phyloP scores from a whole-genome alignment of 1,139 yeast genomes.

The Groenewaldozyma auringiensis region DNA sequence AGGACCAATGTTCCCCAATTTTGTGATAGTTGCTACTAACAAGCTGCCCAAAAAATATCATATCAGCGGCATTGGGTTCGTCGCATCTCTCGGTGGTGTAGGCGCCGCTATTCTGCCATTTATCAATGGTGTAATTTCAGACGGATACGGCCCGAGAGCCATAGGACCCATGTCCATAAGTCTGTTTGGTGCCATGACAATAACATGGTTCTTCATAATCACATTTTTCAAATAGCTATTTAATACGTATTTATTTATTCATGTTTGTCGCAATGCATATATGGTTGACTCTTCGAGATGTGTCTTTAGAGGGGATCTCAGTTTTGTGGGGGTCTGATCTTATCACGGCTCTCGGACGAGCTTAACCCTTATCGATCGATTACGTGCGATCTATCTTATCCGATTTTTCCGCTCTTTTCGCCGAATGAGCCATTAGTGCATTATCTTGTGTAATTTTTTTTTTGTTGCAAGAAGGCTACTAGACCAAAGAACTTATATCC shows the following conservation, averaged over 20 bases:
- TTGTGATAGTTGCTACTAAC: slow-evolving; percentile 54
- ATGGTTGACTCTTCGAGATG: background rate
- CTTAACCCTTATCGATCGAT: too few species aligned
- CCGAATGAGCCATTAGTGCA: too few species aligned
- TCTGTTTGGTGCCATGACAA: slow-evolving; percentile 8
- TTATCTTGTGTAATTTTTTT: too few species aligned
- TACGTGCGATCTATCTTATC: too few species aligned
- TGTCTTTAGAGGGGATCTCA: too few species aligned
- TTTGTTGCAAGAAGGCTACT: too few species aligned
- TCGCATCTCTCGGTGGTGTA: slow-evolving; percentile 73
- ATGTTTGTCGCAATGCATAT: background rate
- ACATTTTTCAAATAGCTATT: slow-evolving; percentile 1
- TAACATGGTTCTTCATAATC: slow-evolving; percentile 7
- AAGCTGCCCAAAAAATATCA: slow-evolving; percentile 53
- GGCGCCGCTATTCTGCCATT: slow-evolving; percentile 50
- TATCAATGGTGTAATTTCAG: slow-evolving; percentile 23
- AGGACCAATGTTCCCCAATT: slow-evolving; percentile 76
- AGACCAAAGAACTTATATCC: too few species aligned
- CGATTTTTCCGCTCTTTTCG: too few species aligned
- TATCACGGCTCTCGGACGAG: too few species aligned
- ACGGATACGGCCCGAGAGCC: slow-evolving; percentile 11
- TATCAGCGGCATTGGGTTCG: slow-evolving; percentile 61
- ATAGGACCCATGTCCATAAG: slow-evolving; percentile 11
- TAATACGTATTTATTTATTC: background rate
- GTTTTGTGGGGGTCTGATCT: too few species aligned